Evolutionary conservation across 2,329 filamentous ascomycete species (phyloP), one percentile per base, ranked within the genome.

Genomic region (Monascus ruber): DNA sequence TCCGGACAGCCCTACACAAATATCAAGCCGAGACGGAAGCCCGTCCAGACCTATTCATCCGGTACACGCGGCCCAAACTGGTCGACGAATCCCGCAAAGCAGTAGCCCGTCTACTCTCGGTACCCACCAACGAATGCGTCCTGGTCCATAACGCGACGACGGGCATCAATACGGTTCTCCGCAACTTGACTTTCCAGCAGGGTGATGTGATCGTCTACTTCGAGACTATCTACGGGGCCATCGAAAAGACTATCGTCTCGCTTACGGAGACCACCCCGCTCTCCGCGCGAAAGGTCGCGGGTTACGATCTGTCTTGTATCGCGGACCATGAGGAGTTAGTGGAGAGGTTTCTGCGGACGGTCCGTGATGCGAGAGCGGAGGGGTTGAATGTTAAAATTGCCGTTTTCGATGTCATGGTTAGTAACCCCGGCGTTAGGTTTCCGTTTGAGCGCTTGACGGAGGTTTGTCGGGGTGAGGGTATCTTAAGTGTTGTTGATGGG

Each of bases 91-190:
- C 73, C 6, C 79, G 85, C 6, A 64, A 60, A 29, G 79, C 79
- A 3, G 65, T 88, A 4, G 81, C 84, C 1, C 57, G 66, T 24
- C 53, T 85, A 24, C 65, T 95, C 43, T 75, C 83, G 43, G 81
- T 75, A 0, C 77, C 81, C 0, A 54, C 68, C 1, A 70, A 80
- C 6, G 77, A 79, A 6, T 66, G 84, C 31, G 86, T 94, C 1
- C 81, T 93, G 47, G 78, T 94, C 1, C 68, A 75, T 41, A 95
- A 95, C 57, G 85, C 87, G 8, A 93, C 85, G 0, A 80, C 75
- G 0, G 65, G 63, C 39, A 52, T 65, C 35, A 89, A 91, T 63
- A 84, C 79, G 0, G 76, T 94, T 4, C 72, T 94, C n/a, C 77
- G 81, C 33, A 88, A 83, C 55, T 60, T 95, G 2, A 54, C 57